A percentile compares a stretch with the other conserved stretches of the same genome.
phyloP scores from a whole-genome alignment of 331 rosid species.

The Quercus lobata region DNA sequence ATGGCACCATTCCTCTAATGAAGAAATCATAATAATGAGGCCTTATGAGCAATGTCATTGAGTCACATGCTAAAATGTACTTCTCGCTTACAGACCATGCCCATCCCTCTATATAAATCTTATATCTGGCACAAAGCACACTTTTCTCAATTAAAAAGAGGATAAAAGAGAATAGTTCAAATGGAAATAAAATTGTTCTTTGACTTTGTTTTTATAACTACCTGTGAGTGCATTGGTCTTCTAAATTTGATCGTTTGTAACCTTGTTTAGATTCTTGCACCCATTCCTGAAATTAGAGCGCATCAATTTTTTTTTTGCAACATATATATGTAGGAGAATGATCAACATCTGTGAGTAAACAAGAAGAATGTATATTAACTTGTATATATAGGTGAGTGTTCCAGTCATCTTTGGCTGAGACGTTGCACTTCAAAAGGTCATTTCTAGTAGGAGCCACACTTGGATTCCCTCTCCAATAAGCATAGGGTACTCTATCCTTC shows the following conservation, averaged over 20 bases:
- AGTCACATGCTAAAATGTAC: constrained; percentile 73
- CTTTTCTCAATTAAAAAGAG: neutral
- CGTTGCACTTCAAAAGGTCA: constrained; percentile 58
- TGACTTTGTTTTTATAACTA: neutral
- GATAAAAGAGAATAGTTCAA: neutral
- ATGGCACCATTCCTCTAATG: constrained; percentile 58
- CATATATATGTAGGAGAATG: no score
- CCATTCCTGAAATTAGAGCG: constrained; percentile 47
- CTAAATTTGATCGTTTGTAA: constrained; percentile 48
- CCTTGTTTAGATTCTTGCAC: constrained; percentile 32
- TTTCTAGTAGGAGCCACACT: constrained; percentile 31
- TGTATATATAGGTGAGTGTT: constrained; percentile 40
- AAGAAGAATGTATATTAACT: no score
- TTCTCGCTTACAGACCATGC: constrained; percentile 90
- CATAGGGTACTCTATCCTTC: constrained; percentile 71
- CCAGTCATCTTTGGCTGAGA: constrained; percentile 47
- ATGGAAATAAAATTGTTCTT: neutral
- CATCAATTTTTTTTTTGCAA: no score
- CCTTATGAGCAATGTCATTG: constrained; percentile 61
- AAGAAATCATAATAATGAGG: constrained; percentile 64
- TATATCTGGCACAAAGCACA: constrained; percentile 37
- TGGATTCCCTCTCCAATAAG: constrained; percentile 90
- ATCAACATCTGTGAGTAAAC: no score
- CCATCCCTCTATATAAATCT: constrained; percentile 72
- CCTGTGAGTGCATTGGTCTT: constrained; percentile 74